A percentile compares a stretch with the other conserved stretches of the same genome.
Conservation (phyloP, 176 grass and related monocot species). For the Zoysia japonica region DNA sequence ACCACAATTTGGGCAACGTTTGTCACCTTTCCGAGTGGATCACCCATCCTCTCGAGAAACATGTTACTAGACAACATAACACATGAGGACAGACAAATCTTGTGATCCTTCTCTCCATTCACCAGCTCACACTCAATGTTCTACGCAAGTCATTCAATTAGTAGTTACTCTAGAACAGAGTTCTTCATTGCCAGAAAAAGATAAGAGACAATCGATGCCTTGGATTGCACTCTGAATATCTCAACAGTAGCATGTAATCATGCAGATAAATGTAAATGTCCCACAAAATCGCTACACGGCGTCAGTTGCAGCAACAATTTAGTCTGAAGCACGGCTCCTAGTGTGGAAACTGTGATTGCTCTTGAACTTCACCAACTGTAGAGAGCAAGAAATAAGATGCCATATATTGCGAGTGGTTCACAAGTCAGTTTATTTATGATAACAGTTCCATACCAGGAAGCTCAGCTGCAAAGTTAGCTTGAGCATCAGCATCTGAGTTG, state of each 20-base stretch:
- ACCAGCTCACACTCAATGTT: no score
- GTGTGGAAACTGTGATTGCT: slow-evolving; percentile 24
- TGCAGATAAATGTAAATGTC: background rate
- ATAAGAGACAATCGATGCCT: background rate
- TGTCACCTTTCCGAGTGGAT: no score
- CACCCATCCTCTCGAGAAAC: no score
- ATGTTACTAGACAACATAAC: no score
- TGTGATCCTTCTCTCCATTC: no score
- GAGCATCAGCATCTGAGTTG: slow-evolving; percentile 35
- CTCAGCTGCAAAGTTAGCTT: slow-evolving; percentile 49
- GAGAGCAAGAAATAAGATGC: slow-evolving; percentile 19
- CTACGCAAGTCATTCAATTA: no score
- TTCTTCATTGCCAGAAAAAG: background rate
- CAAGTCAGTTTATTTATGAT: background rate
- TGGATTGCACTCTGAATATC: background rate
- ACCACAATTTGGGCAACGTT: no score
- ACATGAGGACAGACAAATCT: no score
- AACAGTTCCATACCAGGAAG: slow-evolving; percentile 41
- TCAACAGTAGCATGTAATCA: background rate
- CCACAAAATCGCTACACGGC: background rate
- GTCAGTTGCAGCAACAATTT: background rate
- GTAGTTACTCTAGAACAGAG: no score
- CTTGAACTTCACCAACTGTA: slow-evolving; percentile 49
- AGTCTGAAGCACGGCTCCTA: background rate
- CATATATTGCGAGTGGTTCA: background rate